Evolutionary conservation across 148 eudicot genomes (phyloP).

Genomic region (Fagopyrum tataricum): DNA sequence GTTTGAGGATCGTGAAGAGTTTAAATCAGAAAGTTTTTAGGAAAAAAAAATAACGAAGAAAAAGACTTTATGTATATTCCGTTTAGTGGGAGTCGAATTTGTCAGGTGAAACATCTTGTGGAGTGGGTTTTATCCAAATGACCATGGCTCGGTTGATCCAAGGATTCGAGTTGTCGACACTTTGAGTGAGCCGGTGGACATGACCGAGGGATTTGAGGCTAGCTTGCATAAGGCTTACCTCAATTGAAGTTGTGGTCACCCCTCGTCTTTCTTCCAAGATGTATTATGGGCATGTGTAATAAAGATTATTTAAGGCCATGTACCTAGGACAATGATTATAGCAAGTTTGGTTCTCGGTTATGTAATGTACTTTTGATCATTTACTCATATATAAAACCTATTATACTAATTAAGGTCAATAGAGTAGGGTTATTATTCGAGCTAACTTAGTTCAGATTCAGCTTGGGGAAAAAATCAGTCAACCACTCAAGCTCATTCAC

Average conservation of each 20-base stretch:
- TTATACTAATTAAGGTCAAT: too few relatives aligned
- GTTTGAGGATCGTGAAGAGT: background rate
- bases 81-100: background rate
- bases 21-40: background rate
- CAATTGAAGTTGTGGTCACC: background rate
- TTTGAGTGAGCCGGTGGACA: background rate
- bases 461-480: too few relatives aligned
- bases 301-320: background rate
- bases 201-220: slow-evolving; percentile 2
- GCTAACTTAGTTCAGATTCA: too few relatives aligned
- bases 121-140: background rate
- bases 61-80: background rate
- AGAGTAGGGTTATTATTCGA: too few relatives aligned
- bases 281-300: background rate
- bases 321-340: background rate
- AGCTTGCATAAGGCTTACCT: background rate
- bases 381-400: too few relatives aligned
- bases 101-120: background rate
- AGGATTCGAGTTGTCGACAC: background rate
- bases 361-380: background rate
- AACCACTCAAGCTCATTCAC: too few relatives aligned
- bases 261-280: background rate
- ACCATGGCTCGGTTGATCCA: slow-evolving; percentile 4
- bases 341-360: background rate
- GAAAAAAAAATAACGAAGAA: background rate